Evolutionary conservation across 495 filamentous ascomycete genomes (phyloP).

Genomic region (Bombardia bombarda): DNA sequence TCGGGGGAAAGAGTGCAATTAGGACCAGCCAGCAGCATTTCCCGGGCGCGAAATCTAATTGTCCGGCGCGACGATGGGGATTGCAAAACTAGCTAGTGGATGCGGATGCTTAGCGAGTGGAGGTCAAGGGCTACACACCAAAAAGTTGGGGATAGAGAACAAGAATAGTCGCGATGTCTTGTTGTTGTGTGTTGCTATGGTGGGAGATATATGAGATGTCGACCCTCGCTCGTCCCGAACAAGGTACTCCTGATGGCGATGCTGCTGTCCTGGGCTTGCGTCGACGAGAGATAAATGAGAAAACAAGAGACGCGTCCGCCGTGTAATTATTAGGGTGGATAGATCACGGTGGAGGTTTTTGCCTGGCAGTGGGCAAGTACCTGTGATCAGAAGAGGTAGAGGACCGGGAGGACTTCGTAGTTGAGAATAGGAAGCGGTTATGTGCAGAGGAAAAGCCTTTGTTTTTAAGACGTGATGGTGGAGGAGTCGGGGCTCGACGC

Average conservation of each 20-base stretch:
- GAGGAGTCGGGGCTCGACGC: constrained; percentile 19
- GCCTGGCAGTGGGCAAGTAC: constrained; percentile 12
- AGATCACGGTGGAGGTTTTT: constrained; percentile 12
- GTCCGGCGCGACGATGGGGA: not conserved
- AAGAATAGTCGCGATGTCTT: not conserved
- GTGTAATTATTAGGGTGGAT: too few relatives aligned
- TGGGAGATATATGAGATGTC: not conserved
- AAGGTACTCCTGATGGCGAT: constrained; percentile 2
- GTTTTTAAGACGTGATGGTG: constrained; percentile 28
- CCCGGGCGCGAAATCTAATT: not conserved
- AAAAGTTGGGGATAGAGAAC: not conserved
- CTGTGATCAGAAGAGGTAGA: constrained; percentile 5
- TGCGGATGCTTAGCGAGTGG: not conserved
- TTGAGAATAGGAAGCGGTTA: constrained; percentile 13
- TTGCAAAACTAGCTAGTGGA: too few relatives aligned
- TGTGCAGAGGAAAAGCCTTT: constrained; percentile 17
- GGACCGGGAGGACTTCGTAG: constrained; percentile 9
- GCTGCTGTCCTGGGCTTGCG: not conserved
- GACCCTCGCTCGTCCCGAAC: not conserved
- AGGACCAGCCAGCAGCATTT: not conserved
- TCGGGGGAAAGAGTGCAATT: not conserved
- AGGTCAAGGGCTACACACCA: not conserved
- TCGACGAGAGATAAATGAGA: constrained; percentile 1
- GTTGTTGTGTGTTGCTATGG: not conserved
- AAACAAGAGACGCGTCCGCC: constrained; percentile 13